phyloP scores from a whole-genome alignment of 2,329 filamentous ascomycete species.

The Cladosporium austrohemisphaericum region DNA sequence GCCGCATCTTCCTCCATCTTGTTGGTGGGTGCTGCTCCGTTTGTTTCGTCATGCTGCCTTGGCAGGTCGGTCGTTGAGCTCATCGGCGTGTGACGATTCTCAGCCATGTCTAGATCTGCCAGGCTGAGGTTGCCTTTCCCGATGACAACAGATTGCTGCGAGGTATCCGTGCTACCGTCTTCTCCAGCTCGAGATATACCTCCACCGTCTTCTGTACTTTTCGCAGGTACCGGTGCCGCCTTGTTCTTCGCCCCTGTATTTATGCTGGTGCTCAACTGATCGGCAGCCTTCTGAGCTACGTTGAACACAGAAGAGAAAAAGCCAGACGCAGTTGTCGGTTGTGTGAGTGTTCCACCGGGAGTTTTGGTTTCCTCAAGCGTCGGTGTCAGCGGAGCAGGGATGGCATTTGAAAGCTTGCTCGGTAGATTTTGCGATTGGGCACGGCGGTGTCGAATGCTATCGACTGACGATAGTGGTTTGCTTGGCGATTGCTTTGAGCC shows the following conservation, averaged over 20 bases:
- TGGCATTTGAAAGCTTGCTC: slow-evolving; percentile 81
- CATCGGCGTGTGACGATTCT: slow-evolving; percentile 52
- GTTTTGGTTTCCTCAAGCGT: slow-evolving; percentile 67
- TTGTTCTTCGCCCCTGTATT: slow-evolving; percentile 55
- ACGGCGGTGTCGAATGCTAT: slow-evolving; percentile 32
- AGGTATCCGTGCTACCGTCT: slow-evolving; percentile 50
- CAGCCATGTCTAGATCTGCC: slow-evolving; percentile 75
- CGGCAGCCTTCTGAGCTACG: slow-evolving; percentile 88
- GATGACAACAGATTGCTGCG: slow-evolving; percentile 69
- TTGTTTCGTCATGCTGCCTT: slow-evolving; percentile 43
- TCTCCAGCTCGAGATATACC: slow-evolving; percentile 35
- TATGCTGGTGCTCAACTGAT: slow-evolving; percentile 68
- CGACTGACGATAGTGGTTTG: slow-evolving; percentile 24
- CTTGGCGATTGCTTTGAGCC: slow-evolving; percentile 1
- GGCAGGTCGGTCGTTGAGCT: slow-evolving; percentile 57
- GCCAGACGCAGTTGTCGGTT: slow-evolving; percentile 49
- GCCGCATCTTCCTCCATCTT: slow-evolving; percentile 58
- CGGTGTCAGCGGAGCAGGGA: slow-evolving; percentile 69
- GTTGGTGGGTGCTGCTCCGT: slow-evolving; percentile 51
- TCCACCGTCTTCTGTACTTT: slow-evolving; percentile 33
- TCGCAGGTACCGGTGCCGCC: slow-evolving; percentile 21
- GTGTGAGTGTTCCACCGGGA: slow-evolving; percentile 51
- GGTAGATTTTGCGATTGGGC: slow-evolving; percentile 46
- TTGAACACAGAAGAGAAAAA: slow-evolving; percentile 95
- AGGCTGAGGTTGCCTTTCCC: slow-evolving; percentile 86